phyloP scores from a whole-genome alignment of 306 rosid genomes.

The Senna tora region DNA sequence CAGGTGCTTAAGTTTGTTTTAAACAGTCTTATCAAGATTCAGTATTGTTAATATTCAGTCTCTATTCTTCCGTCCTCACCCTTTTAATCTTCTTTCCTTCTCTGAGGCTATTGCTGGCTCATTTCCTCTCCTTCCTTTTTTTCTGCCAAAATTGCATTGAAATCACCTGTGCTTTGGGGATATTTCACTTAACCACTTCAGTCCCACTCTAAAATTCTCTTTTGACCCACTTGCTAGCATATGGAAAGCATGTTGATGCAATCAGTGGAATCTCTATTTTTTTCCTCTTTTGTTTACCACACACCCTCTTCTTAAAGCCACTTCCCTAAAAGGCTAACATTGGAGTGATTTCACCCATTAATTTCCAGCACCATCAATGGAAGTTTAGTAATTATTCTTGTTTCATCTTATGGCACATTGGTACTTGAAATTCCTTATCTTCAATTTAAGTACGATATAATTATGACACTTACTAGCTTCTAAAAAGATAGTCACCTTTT shows the following conservation, averaged over 20 bases:
- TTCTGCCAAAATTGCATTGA: neutral
- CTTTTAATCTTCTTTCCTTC: neutral
- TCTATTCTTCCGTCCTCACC: neutral
- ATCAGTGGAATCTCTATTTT: slow-evolving; percentile 7
- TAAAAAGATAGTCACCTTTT: slow-evolving; percentile 1
- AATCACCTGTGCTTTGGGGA: slow-evolving; percentile 5
- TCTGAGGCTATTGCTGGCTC: neutral
- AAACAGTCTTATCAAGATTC: neutral
- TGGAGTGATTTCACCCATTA: slow-evolving; percentile 5
- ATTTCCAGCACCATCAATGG: slow-evolving; percentile 19
- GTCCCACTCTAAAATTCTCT: neutral
- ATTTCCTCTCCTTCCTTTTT: neutral
- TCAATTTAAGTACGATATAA: neutral
- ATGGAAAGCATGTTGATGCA: slow-evolving; percentile 19
- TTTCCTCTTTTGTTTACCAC: neutral
- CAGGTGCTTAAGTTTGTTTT: slow-evolving; percentile 58
- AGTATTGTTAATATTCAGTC: neutral
- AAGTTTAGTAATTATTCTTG: neutral
- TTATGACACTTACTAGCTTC: neutral
- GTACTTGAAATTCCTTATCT: slow-evolving; percentile 19
- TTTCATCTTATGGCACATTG: slow-evolving; percentile 16
- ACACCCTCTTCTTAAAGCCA: neutral
- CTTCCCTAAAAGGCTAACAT: neutral
- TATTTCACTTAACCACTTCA: slow-evolving; percentile 10
- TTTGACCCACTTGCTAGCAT: slow-evolving; percentile 4